phyloP scores from a whole-genome alignment of 768 basidiomycete species.

The Panellus pusillus region DNA sequence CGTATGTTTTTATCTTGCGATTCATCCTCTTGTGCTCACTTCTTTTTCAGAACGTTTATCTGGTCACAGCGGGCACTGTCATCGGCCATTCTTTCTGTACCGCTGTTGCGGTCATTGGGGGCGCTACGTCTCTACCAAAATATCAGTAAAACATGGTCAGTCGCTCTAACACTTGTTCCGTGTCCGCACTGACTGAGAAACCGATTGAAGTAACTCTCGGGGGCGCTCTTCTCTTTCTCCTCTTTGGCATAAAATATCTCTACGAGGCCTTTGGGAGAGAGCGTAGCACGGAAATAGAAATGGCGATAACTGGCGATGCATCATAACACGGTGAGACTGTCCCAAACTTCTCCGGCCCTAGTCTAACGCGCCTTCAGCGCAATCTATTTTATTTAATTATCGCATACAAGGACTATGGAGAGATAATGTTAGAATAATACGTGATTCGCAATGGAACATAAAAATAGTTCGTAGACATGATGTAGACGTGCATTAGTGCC shows the following conservation, averaged over 20 bases:
- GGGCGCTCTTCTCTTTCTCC: slow-evolving; percentile 64
- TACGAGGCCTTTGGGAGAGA: slow-evolving; percentile 43
- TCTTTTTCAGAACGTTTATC: slow-evolving; percentile 74
- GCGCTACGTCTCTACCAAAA: slow-evolving; percentile 87
- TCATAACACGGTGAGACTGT: not conserved
- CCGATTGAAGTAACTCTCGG: slow-evolving; percentile 57
- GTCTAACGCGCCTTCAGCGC: too few relatives aligned
- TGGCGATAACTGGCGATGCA: slow-evolving; percentile 9
- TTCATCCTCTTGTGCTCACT: not conserved
- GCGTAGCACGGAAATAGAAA: slow-evolving; percentile 21
- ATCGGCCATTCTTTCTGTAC: slow-evolving; percentile 89
- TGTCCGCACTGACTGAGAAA: not conserved
- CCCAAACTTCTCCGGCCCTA: too few relatives aligned
- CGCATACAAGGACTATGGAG: too few relatives aligned
- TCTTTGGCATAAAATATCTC: slow-evolving; percentile 66
- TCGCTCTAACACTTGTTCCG: slow-evolving; percentile 17
- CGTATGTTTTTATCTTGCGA: slow-evolving; percentile 47
- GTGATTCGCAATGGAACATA: too few relatives aligned
- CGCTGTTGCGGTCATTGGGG: slow-evolving; percentile 87
- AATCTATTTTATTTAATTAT: slow-evolving; percentile 3
- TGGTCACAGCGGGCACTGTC: slow-evolving; percentile 88
- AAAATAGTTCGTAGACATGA: too few relatives aligned
- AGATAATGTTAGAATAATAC: too few relatives aligned
- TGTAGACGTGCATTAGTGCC: not conserved
- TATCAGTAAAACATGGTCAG: slow-evolving; percentile 92